Evolutionary conservation across 1,284 basidiomycete genomes (phyloP), one percentile per base, ranked within the genome.

Genomic region (Trichosporon asahii): DNA sequence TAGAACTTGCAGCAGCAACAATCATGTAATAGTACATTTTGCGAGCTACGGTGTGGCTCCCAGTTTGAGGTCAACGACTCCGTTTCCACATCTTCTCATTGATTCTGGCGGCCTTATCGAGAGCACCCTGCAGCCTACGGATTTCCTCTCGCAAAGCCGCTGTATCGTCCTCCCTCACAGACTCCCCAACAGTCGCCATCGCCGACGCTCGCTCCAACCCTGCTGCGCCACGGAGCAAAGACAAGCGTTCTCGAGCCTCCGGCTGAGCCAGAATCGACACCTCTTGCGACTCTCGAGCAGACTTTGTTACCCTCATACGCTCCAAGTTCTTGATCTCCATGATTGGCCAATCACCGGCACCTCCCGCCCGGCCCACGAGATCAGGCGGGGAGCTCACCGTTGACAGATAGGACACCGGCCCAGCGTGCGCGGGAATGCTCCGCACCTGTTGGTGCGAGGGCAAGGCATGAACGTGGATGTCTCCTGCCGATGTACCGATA

Each of bases 61-160:
- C 71, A 79, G 25, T 40, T 78, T 76, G 49, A 78, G 37, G 66
- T 83, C 81, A 21, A 83, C 79, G 0, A 95, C 88, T 1, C 87
- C 88, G 74, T 91, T 91, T 90, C 94, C 94, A 95, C 90, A 95
- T 95, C 66, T 88, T 86, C 77, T 95, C 92, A 75, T 95, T 96
- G 69, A 95, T 87, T 37, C 89, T 88, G 77, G 92, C 92, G 3
- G 94, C 94, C 78, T 89, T 90, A 29, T 88, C 88, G 0, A 96
- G 84, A 73, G 93, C 89, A 63, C 88, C 87, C 37, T 86, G 87
- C 69, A 95, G 81, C 25, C 82, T 84, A 66, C 85, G 85, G 9
- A 94, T 86, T 79, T 95, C 92, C 2, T 84, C 82, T 80, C 93
- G 90, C 0, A 95, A 87, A 73, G 90, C 88, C 3, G 86, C 79